Evolutionary conservation across 495 filamentous ascomycete species (phyloP).

Genomic region (Tuber umbilicatum): DNA sequence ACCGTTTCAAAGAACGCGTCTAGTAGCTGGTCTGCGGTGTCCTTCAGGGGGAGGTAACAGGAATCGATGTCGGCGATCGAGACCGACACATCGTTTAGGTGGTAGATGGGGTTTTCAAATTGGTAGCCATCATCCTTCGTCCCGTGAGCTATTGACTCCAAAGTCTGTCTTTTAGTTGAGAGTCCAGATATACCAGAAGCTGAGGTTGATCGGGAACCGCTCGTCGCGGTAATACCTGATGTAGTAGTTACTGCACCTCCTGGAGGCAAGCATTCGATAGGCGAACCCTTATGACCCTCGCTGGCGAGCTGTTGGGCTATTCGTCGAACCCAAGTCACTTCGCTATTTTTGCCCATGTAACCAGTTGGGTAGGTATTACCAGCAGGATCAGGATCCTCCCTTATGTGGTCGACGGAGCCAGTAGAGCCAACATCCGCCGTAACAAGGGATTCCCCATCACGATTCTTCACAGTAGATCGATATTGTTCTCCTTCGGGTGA

Average conservation of each 20-base stretch:
- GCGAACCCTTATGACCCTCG: slow-evolving; percentile 17
- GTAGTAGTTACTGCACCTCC: slow-evolving; percentile 31
- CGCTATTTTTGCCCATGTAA: slow-evolving; percentile 57
- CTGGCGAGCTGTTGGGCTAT: slow-evolving; percentile 36
- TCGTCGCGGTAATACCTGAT: slow-evolving; percentile 34
- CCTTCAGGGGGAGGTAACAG: slow-evolving; percentile 49
- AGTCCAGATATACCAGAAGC: slow-evolving; percentile 23
- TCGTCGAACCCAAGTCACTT: slow-evolving; percentile 55
- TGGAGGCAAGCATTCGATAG: slow-evolving; percentile 40
- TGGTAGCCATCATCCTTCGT: slow-evolving; percentile 42
- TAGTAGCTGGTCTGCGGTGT: slow-evolving; percentile 52
- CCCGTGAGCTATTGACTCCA: slow-evolving; percentile 39
- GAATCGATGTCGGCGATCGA: slow-evolving; percentile 48
- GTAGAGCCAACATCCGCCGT: slow-evolving; percentile 56
- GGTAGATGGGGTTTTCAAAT: slow-evolving; percentile 48
- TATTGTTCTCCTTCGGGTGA: slow-evolving; percentile 7
- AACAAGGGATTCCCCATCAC: slow-evolving; percentile 39
- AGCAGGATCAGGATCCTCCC: slow-evolving; percentile 55
- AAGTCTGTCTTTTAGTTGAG: slow-evolving; percentile 9
- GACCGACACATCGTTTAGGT: slow-evolving; percentile 51
- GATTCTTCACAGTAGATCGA: slow-evolving; percentile 17
- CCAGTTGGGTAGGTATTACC: slow-evolving; percentile 49
- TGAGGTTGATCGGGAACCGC: slow-evolving; percentile 35
- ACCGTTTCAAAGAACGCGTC: slow-evolving; percentile 55
- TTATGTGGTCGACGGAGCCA: slow-evolving; percentile 55